phyloP scores from a whole-genome alignment of 1,284 basidiomycete genomes.

The Marasmius tenuissimus region DNA sequence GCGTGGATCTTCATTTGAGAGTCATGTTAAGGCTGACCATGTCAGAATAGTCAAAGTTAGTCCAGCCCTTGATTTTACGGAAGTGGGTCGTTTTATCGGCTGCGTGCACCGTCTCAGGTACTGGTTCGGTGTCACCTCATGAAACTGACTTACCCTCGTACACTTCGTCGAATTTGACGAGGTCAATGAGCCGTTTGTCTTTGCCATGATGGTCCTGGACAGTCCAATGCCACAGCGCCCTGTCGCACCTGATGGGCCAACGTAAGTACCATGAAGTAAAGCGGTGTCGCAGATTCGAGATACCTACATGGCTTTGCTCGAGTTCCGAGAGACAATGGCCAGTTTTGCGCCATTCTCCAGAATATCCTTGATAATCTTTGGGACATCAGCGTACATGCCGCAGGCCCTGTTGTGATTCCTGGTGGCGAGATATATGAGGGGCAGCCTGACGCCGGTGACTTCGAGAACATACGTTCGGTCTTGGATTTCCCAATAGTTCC shows the following conservation, averaged over 20 bases:
- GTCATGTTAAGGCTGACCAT: constrained; percentile 5
- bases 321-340: constrained; percentile 16
- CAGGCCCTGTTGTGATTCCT: neutral
- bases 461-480: neutral
- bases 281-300: neutral
- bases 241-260: neutral
- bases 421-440: neutral
- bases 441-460: neutral
- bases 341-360: constrained; percentile 12
- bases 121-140: neutral
- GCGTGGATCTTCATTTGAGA: neutral
- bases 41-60: constrained; percentile 10
- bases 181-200: constrained; percentile 5
- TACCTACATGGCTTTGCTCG: constrained; percentile 14
- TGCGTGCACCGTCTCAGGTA: neutral
- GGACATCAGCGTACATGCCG: constrained; percentile 15
- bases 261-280: neutral
- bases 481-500: constrained; percentile 1
- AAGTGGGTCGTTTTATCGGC: constrained; percentile 12
- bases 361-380: constrained; percentile 12
- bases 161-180: constrained; percentile 10
- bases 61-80: constrained; percentile 12
- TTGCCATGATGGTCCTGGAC: neutral
- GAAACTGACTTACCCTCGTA: constrained; percentile 12
- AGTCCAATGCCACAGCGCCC: constrained; percentile 1